Evolutionary conservation across 371 early-diverging fungal species (phyloP).

Genomic region (Dipsacomyces acuminosporus): DNA sequence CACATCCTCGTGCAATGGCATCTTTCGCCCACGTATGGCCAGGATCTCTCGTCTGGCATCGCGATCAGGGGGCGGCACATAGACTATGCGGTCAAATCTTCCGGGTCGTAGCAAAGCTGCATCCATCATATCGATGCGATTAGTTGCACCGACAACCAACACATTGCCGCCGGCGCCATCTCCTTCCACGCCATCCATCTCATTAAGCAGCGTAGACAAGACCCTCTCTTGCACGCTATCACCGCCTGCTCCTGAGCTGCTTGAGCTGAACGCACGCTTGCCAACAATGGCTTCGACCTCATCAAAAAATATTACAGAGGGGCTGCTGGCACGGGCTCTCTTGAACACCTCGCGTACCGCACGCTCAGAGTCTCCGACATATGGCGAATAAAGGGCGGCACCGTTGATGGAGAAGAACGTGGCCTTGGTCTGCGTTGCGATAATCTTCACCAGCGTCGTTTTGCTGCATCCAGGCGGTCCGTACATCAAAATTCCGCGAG

Average conservation of each 20-base stretch:
- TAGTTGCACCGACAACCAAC: constrained; percentile 91
- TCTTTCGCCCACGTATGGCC: constrained; percentile 72
- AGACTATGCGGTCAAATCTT: constrained; percentile 87
- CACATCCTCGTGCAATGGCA: constrained; percentile 64
- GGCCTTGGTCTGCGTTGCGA: constrained; percentile 55
- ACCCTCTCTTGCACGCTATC: constrained; percentile 87
- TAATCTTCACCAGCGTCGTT: constrained; percentile 86
- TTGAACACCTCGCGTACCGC: constrained; percentile 73
- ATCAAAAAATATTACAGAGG: constrained; percentile 95
- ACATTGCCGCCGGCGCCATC: constrained; percentile 58
- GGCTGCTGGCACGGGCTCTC: constrained; percentile 79
- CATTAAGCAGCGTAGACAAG: constrained; percentile 85
- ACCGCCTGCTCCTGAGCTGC: constrained; percentile 56
- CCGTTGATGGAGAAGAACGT: constrained; percentile 87
- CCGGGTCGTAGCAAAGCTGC: constrained; percentile 94
- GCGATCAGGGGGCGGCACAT: constrained; percentile 88
- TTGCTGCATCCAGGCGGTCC: constrained; percentile 99
- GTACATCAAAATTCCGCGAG: constrained; percentile 88
- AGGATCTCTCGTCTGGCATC: constrained; percentile 78
- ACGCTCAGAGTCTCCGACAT: constrained; percentile 93
- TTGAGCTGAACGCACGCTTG: constrained; percentile 68
- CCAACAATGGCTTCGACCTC: constrained; percentile 98
- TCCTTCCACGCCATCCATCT: constrained; percentile 94
- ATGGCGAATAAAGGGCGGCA: constrained; percentile 83
- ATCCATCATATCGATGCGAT: constrained; percentile 95